Conservation (phyloP, 768 basidiomycete genomes). For the Agrocybe pediades region DNA sequence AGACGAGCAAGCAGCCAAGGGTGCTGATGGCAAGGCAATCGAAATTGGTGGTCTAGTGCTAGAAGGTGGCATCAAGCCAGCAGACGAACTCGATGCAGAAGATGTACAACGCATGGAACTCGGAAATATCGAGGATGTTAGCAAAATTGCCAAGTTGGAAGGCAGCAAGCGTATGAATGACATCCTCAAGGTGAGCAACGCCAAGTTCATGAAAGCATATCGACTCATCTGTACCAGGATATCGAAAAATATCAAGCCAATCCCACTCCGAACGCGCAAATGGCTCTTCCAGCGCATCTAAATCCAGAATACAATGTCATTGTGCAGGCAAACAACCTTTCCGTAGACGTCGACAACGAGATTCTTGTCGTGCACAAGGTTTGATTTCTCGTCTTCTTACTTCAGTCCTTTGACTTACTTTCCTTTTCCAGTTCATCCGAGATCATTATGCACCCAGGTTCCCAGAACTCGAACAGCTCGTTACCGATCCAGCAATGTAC, state of each 20-base stretch:
- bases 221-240: slow-evolving; percentile 52
- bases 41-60: slow-evolving; percentile 64
- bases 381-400: slow-evolving; percentile 15
- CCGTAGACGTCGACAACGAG: slow-evolving; percentile 98
- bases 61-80: slow-evolving; percentile 87
- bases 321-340: slow-evolving; percentile 96
- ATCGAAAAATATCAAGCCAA: slow-evolving; percentile 83
- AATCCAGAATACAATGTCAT: slow-evolving; percentile 97
- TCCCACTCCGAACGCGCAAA: slow-evolving; percentile 78
- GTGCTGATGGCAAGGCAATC: slow-evolving; percentile 42
- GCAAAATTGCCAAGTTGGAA: slow-evolving; percentile 85
- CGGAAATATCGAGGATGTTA: slow-evolving; percentile 80
- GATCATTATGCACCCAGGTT: slow-evolving; percentile 96
- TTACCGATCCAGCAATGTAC: slow-evolving; percentile 89
- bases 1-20: slow-evolving; percentile 48
- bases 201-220: neutral
- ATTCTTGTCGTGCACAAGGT: slow-evolving; percentile 96
- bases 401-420: slow-evolving; percentile 12
- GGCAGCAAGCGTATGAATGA: slow-evolving; percentile 88
- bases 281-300: slow-evolving; percentile 78
- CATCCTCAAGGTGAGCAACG: slow-evolving; percentile 66
- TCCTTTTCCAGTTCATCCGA: slow-evolving; percentile 84
- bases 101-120: slow-evolving; percentile 96
- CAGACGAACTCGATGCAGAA: slow-evolving; percentile 94
- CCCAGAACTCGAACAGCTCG: slow-evolving; percentile 95